These are phyloP conservation scores for Tarenaya hassleriana DNA, from an alignment of 345 rosid species.

Conservation along the genomic window DNA sequence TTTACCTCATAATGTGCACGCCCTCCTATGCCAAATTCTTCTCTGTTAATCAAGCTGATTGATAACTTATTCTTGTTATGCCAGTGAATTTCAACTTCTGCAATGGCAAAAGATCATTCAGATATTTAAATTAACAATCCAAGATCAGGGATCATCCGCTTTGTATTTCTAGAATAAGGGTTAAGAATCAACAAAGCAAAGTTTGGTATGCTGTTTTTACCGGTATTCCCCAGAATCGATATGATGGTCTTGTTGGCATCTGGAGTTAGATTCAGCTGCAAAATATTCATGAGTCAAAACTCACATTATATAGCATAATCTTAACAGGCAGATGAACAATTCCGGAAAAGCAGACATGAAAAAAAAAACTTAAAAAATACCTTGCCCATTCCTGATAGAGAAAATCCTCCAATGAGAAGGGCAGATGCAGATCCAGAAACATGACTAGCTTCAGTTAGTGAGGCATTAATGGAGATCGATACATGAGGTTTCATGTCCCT, in stretches of 20 bases:
- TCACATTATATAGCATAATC: constrained; percentile 10
- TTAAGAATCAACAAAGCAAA: background rate
- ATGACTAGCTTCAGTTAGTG: constrained; percentile 45
- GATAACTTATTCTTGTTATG: constrained; percentile 36
- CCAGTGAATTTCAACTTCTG: constrained; percentile 73
- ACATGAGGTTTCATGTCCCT: constrained; percentile 53
- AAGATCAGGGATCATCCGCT: background rate
- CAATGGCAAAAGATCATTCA: constrained; percentile 17
- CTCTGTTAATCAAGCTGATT: constrained; percentile 41
- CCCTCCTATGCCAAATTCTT: constrained; percentile 59
- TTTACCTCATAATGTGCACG: constrained; percentile 58
- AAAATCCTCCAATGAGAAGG: constrained; percentile 81
- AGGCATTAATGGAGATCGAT: constrained; percentile 52
- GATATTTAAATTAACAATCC: background rate
- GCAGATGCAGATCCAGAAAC: constrained; percentile 79
- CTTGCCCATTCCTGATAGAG: constrained; percentile 58
- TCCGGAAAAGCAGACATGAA: background rate
- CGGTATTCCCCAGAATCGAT: constrained; percentile 72
- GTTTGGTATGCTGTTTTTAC: constrained; percentile 30
- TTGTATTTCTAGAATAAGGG: background rate
- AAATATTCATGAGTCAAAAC: constrained; percentile 21
- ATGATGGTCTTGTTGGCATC: constrained; percentile 52
- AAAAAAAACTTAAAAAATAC: constrained; percentile 31
- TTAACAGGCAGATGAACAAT: constrained; percentile 8
- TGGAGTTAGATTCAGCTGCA: constrained; percentile 61